These are phyloP conservation scores for Agrostemma githago DNA, from an alignment of 148 eudicot species.

Conservation along the genomic window DNA sequence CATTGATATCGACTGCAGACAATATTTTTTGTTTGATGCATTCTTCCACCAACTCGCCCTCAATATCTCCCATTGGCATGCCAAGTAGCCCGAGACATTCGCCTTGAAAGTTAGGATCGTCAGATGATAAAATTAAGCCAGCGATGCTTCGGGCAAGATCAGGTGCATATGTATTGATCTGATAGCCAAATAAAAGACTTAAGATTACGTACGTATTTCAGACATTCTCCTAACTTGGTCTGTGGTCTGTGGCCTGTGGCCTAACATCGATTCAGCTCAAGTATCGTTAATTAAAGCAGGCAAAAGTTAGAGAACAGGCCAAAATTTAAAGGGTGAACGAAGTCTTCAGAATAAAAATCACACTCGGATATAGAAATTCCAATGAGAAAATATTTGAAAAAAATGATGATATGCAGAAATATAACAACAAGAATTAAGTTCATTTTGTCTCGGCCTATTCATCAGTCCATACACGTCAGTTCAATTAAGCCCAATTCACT, in stretches of 20 bases:
- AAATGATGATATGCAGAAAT: too few species aligned
- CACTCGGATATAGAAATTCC: neutral
- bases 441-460: too few species aligned
- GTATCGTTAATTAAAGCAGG: neutral
- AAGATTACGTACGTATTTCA: neutral
- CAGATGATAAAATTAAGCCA: slow-evolving; percentile 66
- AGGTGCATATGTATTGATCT: slow-evolving; percentile 82
- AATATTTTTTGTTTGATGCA: slow-evolving; percentile 58
- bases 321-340: neutral
- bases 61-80: slow-evolving; percentile 34
- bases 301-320: neutral
- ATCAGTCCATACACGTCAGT: too few species aligned
- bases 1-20: slow-evolving; percentile 52
- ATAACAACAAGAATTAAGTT: too few species aligned
- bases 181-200: slow-evolving; percentile 18
- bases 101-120: slow-evolving; percentile 55
- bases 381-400: too few species aligned
- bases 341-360: neutral
- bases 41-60: slow-evolving; percentile 41
- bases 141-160: slow-evolving; percentile 84
- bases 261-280: neutral
- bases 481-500: too few species aligned
- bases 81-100: slow-evolving; percentile 78
- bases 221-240: neutral
- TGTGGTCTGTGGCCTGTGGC: neutral